Evolutionary conservation across 306 rosid genomes (phyloP).

Genomic region (Quercus agrifolia): DNA sequence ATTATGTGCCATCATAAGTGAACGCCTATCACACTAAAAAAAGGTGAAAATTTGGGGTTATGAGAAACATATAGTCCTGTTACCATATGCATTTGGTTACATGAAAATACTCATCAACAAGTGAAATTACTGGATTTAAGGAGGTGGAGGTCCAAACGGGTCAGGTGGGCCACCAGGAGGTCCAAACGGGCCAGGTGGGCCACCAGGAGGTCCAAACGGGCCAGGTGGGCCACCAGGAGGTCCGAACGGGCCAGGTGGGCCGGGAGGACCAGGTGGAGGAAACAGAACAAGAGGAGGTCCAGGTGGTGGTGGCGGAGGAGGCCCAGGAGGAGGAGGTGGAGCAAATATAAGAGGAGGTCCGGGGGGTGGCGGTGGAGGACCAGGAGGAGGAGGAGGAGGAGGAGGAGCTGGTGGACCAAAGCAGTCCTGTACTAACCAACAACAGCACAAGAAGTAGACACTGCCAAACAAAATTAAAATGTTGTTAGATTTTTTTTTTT

Average conservation of each 20-base stretch:
- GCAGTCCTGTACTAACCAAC: constrained; percentile 46
- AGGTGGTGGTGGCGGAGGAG: neutral
- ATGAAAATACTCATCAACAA: neutral
- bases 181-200: too few relatives aligned
- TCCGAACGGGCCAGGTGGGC: neutral
- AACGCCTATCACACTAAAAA: neutral
- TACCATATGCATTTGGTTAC: neutral
- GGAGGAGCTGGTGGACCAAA: constrained; percentile 20
- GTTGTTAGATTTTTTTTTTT: neutral
- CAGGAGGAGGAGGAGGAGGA: neutral
- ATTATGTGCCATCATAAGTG: neutral
- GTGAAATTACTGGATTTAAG: neutral
- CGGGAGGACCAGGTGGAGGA: neutral
- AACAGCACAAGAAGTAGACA: constrained; percentile 32
- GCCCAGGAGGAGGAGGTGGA: neutral
- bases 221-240: neutral
- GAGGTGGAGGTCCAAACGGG: neutral
- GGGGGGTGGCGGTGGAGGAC: constrained; percentile 1
- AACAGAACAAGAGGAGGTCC: neutral
- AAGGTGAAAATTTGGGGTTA: neutral
- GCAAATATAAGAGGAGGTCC: neutral
- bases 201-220: too few relatives aligned
- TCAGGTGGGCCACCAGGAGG: too few relatives aligned
- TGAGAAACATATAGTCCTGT: neutral
- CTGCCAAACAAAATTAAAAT: constrained; percentile 17